Percentiles rank a stretch among this genome's conserved stretches.
These are phyloP conservation scores for Candida ascalaphidarum DNA, from an alignment of 805 yeast genomes.

Conservation along the genomic window DNA sequence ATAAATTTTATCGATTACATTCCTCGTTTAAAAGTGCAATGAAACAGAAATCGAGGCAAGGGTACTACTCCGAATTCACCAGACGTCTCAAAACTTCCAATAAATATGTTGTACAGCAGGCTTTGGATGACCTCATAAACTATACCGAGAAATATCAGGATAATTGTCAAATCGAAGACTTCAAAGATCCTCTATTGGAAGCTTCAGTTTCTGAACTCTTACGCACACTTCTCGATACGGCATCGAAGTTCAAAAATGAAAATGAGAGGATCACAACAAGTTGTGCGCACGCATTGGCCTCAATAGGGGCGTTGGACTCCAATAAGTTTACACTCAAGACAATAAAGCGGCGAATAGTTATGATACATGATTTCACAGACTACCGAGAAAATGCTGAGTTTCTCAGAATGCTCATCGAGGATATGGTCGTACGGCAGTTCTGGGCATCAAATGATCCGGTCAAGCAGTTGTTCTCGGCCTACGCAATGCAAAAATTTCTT, in stretches of 20 bases:
- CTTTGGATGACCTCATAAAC: conserved; percentile 51
- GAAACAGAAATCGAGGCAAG: conserved; percentile 22
- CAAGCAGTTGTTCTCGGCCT: conserved; percentile 75
- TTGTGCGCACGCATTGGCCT: conserved; percentile 64
- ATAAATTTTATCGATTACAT: conserved; percentile 12
- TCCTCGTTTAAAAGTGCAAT: conserved; percentile 15
- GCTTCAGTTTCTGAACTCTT: conserved; percentile 36
- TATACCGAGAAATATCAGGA: conserved; percentile 45
- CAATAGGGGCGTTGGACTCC: conserved; percentile 70
- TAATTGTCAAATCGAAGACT: conserved; percentile 36
- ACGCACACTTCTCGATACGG: conserved; percentile 45
- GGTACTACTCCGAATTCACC: conserved; percentile 43
- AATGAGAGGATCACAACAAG: conserved; percentile 43
- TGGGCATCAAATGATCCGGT: conserved; percentile 87
- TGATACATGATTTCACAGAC: conserved; percentile 56
- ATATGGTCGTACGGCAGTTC: conserved; percentile 70
- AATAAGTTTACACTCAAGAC: conserved; percentile 41
- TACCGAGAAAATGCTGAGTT: conserved; percentile 57
- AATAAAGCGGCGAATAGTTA: conserved; percentile 35
- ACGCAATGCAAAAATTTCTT: conserved; percentile 80
- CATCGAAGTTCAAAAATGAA: conserved; percentile 44
- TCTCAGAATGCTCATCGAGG: conserved; percentile 55
- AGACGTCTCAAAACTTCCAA: conserved; percentile 55
- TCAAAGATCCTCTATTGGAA: conserved; percentile 21
- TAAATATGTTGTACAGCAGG: conserved; percentile 64